Evolutionary conservation across 139 green algal genomes (phyloP), one percentile per base, ranked within the genome.

Genomic region (Chlorella sorokiniana): DNA sequence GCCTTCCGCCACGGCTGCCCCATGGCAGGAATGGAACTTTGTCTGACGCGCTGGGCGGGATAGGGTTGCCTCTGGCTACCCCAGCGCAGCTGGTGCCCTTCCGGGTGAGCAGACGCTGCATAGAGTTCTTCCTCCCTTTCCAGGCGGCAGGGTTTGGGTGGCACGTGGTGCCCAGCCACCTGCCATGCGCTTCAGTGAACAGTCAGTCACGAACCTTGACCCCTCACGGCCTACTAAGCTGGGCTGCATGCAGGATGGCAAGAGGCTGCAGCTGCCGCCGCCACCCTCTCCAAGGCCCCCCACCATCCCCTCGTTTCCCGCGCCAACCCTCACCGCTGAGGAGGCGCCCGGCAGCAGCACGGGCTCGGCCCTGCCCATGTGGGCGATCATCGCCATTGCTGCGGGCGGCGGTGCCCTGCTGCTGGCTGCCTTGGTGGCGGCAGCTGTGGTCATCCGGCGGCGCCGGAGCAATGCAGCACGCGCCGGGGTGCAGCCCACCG

Each of bases 221-320:
- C n/a, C n/a, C n/a, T n/a, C n/a, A n/a, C n/a, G n/a, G n/a, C n/a
- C n/a, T n/a, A n/a, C n/a, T n/a, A n/a, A n/a, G n/a, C n/a, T n/a
- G n/a, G n/a, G n/a, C n/a, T n/a, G 65, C 29, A 1, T 63, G 71
- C 71, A 78, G 71, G 31, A 78, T 22, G 71, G 71, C 22, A 51
- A 72, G 23, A 37, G 29, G 37, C 29, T 48, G 35, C 14, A 27
- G 65, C 65, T 72, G 65, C 65, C 65, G 3, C 65, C 65, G 20
- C 65, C 65, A 14, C 11, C 65, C 65, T 44, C 38, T 14, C 65
- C 65, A 18, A 35, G 20, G 37, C 65, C 65, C n/a, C 56, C 23
- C 56, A 65, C 56, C 37, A 48, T 8, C 35, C 65, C 65, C 38
- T 14, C 65, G 29, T 33, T 52, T 16, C 22, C 37, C 35, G 27